Percentiles rank a stretch among this genome's conserved stretches.
phyloP scores from a whole-genome alignment of 257 asterid genomes.

The Perilla frutescens region DNA sequence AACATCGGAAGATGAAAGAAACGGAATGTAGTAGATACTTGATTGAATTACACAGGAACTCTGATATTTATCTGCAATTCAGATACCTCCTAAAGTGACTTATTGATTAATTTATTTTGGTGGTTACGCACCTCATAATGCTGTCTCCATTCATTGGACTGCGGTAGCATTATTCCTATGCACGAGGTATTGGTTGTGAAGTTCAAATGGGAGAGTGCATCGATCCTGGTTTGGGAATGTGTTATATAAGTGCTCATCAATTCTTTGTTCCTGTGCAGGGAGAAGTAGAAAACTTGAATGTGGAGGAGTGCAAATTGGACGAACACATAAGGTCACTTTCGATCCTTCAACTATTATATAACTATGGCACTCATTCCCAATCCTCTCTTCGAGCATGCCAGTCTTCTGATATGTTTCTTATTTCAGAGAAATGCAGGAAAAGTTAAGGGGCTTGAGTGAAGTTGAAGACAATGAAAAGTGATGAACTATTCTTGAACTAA shows the following conservation, averaged over 20 bases:
- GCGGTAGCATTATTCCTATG: not conserved
- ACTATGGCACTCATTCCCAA: not conserved
- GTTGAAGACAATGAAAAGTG: conserved; percentile 63
- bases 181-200: not conserved
- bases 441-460: conserved; percentile 56
- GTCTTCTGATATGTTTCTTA: conserved; percentile 37
- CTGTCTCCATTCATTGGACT: not conserved
- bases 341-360: not conserved
- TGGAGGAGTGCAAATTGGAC: conserved; percentile 54
- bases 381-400: conserved; percentile 3
- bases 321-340: conserved; percentile 52
- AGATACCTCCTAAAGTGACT: too few species aligned
- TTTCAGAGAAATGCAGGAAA: conserved; percentile 68
- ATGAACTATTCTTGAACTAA: not conserved
- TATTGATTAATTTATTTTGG: too few species aligned
- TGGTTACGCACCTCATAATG: too few species aligned
- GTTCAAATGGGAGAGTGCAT: not conserved
- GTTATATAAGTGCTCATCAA: conserved; percentile 9
- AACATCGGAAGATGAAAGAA: not conserved
- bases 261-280: conserved; percentile 50
- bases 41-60: not conserved
- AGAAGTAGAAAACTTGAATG: conserved; percentile 50
- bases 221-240: not conserved
- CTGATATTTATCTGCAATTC: not conserved
- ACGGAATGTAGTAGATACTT: too few species aligned